Conservation (phyloP, 2,329 filamentous ascomycete genomes). For the Neofusicoccum umdonicola region DNA sequence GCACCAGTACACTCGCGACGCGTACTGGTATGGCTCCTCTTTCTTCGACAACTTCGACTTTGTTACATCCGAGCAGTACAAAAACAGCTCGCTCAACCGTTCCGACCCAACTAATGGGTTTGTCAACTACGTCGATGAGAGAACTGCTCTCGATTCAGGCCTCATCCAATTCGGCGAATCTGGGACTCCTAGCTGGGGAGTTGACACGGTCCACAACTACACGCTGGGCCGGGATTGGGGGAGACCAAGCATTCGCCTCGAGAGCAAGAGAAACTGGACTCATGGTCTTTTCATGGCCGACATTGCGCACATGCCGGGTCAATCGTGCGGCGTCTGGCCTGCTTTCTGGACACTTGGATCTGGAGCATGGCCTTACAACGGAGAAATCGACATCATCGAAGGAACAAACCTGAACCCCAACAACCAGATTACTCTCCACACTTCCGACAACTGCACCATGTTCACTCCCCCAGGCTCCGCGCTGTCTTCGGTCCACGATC, state of each 20-base stretch:
- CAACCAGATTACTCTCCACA: conserved; percentile 20
- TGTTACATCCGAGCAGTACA: conserved; percentile 19
- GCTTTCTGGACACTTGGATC: conserved; percentile 40
- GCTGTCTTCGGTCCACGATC: not conserved
- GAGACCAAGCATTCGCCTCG: conserved; percentile 34
- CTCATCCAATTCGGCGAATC: conserved; percentile 25
- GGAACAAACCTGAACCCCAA: conserved; percentile 23
- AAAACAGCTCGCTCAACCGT: not conserved
- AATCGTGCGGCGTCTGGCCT: conserved; percentile 37
- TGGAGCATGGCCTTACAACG: conserved; percentile 23
- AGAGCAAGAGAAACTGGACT: conserved; percentile 37
- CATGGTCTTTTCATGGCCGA: conserved; percentile 41
- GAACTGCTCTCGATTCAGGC: conserved; percentile 33
- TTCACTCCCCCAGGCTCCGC: not conserved
- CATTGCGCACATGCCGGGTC: conserved; percentile 35
- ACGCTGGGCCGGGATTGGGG: conserved; percentile 36
- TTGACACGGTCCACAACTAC: conserved; percentile 36
- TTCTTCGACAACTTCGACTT: conserved; percentile 42
- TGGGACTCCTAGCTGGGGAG: conserved; percentile 26
- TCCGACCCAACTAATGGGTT: conserved; percentile 32
- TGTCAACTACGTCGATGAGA: conserved; percentile 43
- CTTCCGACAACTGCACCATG: conserved; percentile 25
- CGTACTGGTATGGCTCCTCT: not conserved
- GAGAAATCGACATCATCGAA: conserved; percentile 27
- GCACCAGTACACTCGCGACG: not conserved